phyloP scores from a whole-genome alignment of 2,329 filamentous ascomycete genomes.

The Phoma sp. region DNA sequence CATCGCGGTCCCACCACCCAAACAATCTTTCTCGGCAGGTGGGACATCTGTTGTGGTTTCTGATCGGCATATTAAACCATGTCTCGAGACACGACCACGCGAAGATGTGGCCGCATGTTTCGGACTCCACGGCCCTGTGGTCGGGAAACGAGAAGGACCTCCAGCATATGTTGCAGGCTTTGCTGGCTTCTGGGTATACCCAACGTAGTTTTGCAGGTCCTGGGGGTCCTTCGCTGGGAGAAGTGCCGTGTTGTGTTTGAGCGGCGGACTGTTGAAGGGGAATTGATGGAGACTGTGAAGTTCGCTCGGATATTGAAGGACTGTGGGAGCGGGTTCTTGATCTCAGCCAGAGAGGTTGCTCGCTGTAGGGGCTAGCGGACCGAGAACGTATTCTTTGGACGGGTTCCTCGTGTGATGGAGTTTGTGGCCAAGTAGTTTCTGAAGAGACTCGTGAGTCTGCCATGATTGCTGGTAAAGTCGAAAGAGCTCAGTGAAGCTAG shows the following conservation, averaged over 20 bases:
- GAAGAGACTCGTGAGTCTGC: neutral
- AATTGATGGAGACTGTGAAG: too few relatives aligned
- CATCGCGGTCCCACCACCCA: neutral
- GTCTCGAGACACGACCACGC: neutral
- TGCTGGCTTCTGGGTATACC: neutral
- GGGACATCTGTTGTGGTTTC: neutral
- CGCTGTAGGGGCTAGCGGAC: neutral
- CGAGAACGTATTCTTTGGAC: neutral
- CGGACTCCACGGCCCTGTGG: neutral
- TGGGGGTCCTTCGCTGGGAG: too few relatives aligned
- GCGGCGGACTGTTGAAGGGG: too few relatives aligned
- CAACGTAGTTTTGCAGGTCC: neutral
- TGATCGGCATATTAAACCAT: neutral
- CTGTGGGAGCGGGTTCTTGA: too few relatives aligned
- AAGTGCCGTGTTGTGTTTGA: too few relatives aligned
- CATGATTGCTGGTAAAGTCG: neutral
- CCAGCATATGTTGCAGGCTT: neutral
- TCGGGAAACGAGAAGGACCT: neutral
- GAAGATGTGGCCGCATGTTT: neutral
- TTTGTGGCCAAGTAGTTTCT: neutral
- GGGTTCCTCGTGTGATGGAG: neutral
- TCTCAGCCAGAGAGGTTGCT: too few relatives aligned
- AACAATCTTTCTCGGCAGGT: neutral
- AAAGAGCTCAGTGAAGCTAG: neutral
- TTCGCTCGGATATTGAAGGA: too few relatives aligned